Base-by-base conservation (phyloP, 2,329 filamentous ascomycete species). In the Aspergillus niger region DNA sequence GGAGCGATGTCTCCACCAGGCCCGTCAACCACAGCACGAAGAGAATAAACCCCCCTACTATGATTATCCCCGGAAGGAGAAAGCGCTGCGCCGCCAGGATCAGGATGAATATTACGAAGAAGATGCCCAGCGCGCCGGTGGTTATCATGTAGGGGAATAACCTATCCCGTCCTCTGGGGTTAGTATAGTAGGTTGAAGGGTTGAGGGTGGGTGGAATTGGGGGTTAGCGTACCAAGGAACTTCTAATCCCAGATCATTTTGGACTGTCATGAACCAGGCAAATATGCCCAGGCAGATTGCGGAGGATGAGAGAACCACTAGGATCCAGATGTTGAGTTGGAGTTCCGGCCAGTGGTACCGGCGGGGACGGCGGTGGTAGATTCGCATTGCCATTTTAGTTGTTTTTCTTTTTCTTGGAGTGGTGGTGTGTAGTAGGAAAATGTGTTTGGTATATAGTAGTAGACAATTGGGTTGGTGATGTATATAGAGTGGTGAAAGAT, bases 301-400 rank as follows among this genome's bases (percentile, higher is more conserved):
- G 10, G 84, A 84, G 2, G 83, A 82, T 0, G 81, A 82, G 15
- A 88, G 78, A 72, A 88, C 86, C 65, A 87, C 78, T 66, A 88
- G 82, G 56, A 85, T 83, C 86, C 86, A 89, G 68, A 87, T 74
- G 69, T 88, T 88, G 65, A 89, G 80, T 68, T 88, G 85, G 52
- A 84, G 78, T 72, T 88, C 85, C 2, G 86, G 86, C 86, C 86
- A 89, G 76, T 82, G 83, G 77, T 88, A 88, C 68, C 82, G 76
- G 20, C 77, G 75, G 32, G 32, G 32, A 30, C 73, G 74, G 50
- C 70, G 71, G 59, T 75, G 71, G 59, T 75, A 68, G 58, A 70
- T 60, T 44, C 72, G 64, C 41, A 74, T 41, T 44, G 72, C 67
- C 72, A 76, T 78, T 61, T 65, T 38, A n/a, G n/a, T 60, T 55